A percentile compares a stretch with the other conserved stretches of the same genome.
These are phyloP conservation scores for Davidsoniella eucalypti DNA, from an alignment of 2,329 filamentous ascomycete species.

Conservation along the genomic window DNA sequence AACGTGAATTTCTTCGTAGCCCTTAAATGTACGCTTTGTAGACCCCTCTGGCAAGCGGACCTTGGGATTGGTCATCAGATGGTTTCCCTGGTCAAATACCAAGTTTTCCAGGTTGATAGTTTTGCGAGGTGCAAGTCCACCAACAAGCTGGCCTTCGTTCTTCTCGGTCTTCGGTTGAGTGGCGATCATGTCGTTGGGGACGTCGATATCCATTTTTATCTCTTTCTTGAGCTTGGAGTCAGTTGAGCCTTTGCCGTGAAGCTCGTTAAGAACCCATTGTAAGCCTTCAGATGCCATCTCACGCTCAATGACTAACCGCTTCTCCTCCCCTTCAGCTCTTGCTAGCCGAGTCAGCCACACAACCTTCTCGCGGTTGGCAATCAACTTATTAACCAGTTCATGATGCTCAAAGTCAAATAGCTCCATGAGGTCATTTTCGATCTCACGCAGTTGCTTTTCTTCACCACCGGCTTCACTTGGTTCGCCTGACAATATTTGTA, in stretches of 20 bases:
- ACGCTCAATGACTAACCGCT: constrained; percentile 61
- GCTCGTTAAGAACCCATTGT: constrained; percentile 71
- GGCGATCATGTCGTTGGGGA: constrained; percentile 37
- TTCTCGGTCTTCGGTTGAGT: constrained; percentile 35
- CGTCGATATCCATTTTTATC: constrained; percentile 90
- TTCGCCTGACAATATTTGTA: constrained; percentile 66
- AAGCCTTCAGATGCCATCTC: constrained; percentile 86
- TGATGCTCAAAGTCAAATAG: constrained; percentile 95
- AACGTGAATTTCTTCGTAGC: constrained; percentile 96
- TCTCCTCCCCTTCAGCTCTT: constrained; percentile 61
- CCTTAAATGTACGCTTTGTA: constrained; percentile 89
- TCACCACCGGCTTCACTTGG: constrained; percentile 55
- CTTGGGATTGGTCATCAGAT: constrained; percentile 98
- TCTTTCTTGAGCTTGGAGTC: constrained; percentile 51
- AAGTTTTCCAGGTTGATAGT: constrained; percentile 90
- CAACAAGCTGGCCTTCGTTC: constrained; percentile 52
- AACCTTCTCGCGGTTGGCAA: constrained; percentile 83
- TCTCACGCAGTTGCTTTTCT: constrained; percentile 74
- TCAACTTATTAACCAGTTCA: constrained; percentile 77
- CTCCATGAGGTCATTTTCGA: constrained; percentile 97
- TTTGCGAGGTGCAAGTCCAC: constrained; percentile 72
- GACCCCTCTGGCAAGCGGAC: constrained; percentile 88
- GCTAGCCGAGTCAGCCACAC: constrained; percentile 89
- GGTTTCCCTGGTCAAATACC: constrained; percentile 93
- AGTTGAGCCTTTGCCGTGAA: constrained; percentile 53